Conservation (phyloP, 768 basidiomycete genomes). For the Leccinum imitatum region DNA sequence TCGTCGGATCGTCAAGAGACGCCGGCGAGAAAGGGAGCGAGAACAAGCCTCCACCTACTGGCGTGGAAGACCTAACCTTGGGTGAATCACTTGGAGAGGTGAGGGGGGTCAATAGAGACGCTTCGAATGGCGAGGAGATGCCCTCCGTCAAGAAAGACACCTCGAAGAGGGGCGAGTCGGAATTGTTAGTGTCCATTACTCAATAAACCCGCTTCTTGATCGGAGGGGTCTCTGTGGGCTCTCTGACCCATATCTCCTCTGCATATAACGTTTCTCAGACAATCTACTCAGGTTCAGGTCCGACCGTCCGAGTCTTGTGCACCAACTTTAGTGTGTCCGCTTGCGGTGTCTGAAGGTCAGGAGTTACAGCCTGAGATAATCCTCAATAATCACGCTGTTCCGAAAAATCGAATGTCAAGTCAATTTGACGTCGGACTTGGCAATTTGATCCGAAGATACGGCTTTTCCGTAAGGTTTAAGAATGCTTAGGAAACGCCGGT, state of each 20-base stretch:
- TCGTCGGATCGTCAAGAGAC: conserved; percentile 19
- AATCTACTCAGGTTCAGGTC: background rate
- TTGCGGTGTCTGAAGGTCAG: background rate
- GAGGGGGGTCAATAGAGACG: conserved; percentile 10
- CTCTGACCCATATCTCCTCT: background rate
- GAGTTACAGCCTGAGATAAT: background rate
- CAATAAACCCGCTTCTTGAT: background rate
- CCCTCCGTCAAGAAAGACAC: background rate
- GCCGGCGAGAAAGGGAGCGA: conserved; percentile 18
- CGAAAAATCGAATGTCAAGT: no score
- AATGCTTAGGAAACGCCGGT: no score
- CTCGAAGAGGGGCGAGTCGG: conserved; percentile 5
- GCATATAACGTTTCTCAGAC: background rate
- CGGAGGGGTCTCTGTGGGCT: background rate
- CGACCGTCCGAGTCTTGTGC: background rate
- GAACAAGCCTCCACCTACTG: conserved; percentile 6
- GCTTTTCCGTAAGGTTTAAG: no score
- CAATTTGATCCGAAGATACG: background rate
- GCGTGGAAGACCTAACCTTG: background rate
- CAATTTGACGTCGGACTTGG: background rate
- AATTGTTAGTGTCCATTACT: conserved; percentile 4
- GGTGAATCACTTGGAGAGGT: conserved; percentile 12
- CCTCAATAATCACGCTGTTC: background rate
- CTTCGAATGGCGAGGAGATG: conserved; percentile 10
- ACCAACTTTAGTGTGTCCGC: background rate